A percentile compares a stretch with the other conserved stretches of the same genome.
Conservation (phyloP, 2,329 filamentous ascomycete genomes). For the Epichloe gansuensis region DNA sequence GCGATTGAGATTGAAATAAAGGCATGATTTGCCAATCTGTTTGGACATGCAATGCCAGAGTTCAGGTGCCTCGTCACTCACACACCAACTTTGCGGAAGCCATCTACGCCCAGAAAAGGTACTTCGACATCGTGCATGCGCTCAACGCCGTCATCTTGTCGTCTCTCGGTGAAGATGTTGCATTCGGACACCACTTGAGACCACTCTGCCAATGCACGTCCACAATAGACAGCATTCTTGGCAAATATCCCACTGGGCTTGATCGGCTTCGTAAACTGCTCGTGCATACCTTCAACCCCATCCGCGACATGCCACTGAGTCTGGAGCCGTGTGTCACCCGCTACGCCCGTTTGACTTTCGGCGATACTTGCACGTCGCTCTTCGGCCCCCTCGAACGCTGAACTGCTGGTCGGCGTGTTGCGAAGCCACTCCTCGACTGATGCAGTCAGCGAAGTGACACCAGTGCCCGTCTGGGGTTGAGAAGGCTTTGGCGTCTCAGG, state of each 20-base stretch:
- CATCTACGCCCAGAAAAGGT: conserved; percentile 28
- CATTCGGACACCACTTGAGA: conserved; percentile 61
- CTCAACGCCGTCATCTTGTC: conserved; percentile 60
- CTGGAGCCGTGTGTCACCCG: not conserved
- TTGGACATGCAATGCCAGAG: not conserved
- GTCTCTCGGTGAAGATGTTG: conserved; percentile 69
- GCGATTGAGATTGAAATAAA: not conserved
- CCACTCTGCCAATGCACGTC: conserved; percentile 71
- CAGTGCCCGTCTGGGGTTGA: not conserved
- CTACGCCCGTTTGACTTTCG: conserved; percentile 2
- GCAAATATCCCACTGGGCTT: conserved; percentile 34
- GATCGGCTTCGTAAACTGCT: conserved; percentile 29
- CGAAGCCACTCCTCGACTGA: conserved; percentile 18
- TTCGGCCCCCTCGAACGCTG: not conserved
- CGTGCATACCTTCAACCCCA: conserved; percentile 9
- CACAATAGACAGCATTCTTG: conserved; percentile 47
- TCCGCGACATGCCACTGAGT: not conserved
- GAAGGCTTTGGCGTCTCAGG: not conserved
- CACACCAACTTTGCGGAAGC: conserved; percentile 19
- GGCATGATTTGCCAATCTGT: not conserved
- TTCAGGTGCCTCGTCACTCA: not conserved
- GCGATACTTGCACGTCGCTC: not conserved
- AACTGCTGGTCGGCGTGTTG: conserved; percentile 7
- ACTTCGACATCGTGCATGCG: conserved; percentile 55
- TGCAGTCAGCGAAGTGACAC: conserved; percentile 15